These are phyloP conservation scores for Raffaelea albimanens DNA, from an alignment of 2,329 filamentous ascomycete species.

Conservation along the genomic window DNA sequence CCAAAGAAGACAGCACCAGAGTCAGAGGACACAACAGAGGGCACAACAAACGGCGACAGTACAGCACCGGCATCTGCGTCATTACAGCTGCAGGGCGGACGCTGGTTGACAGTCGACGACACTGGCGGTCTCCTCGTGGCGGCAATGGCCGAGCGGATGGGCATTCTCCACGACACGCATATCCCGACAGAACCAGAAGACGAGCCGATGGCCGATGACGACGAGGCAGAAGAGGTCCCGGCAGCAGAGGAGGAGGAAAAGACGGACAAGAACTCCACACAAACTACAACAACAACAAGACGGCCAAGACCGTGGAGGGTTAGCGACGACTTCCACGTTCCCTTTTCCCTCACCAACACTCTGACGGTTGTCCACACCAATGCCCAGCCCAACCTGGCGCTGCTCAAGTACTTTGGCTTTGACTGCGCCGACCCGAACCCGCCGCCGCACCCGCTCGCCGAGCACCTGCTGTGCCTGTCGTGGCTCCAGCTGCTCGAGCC, in stretches of 20 bases:
- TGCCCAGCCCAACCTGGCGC: conserved; percentile 76
- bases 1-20: too few relatives aligned
- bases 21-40: conserved; percentile 5
- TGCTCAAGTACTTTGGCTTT: conserved; percentile 84
- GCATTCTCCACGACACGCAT: conserved; percentile 58
- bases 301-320: conserved; percentile 14
- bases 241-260: neutral
- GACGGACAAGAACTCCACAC: too few relatives aligned
- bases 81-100: conserved; percentile 19
- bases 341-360: conserved; percentile 63
- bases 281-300: too few relatives aligned
- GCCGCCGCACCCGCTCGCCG: conserved; percentile 68
- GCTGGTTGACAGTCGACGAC: conserved; percentile 81
- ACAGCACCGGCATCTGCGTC: neutral
- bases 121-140: conserved; percentile 75
- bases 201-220: neutral
- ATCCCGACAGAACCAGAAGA: too few relatives aligned
- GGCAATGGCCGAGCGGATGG: conserved; percentile 82
- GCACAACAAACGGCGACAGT: neutral
- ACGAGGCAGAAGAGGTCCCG: neutral
- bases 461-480: conserved; percentile 71
- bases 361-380: conserved; percentile 74
- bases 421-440: conserved; percentile 58
- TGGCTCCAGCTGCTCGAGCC: conserved; percentile 89
- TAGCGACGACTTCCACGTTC: conserved; percentile 46